These are phyloP conservation scores for Moesziomyces globuligerus DNA, from an alignment of 1,284 basidiomycete species.

Conservation along the genomic window DNA sequence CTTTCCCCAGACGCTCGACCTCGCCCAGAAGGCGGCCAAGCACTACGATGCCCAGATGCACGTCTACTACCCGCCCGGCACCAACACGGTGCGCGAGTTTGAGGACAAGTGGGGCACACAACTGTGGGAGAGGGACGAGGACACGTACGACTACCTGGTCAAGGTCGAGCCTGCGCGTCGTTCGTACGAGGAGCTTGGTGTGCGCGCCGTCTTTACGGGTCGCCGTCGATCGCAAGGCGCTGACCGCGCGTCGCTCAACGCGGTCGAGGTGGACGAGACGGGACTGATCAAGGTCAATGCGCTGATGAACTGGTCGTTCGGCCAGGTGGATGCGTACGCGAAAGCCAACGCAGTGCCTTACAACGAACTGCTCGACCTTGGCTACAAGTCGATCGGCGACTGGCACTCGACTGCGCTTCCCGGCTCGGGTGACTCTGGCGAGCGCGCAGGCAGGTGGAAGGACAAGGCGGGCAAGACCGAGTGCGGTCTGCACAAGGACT, in stretches of 20 bases:
- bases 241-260: slow-evolving; percentile 82
- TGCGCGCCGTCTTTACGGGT: slow-evolving; percentile 91
- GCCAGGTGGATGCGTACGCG: slow-evolving; percentile 85
- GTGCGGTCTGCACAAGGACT: slow-evolving; percentile 82
- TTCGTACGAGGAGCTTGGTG: slow-evolving; percentile 83
- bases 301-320: slow-evolving; percentile 88
- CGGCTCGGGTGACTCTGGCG: slow-evolving; percentile 73
- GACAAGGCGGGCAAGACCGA: slow-evolving; percentile 88
- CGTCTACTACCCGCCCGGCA: slow-evolving; percentile 82
- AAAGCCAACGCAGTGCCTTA: slow-evolving; percentile 84
- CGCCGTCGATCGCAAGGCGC: slow-evolving; percentile 90
- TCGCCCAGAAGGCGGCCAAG: slow-evolving; percentile 81
- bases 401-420: slow-evolving; percentile 87
- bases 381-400: slow-evolving; percentile 94
- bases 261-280: slow-evolving; percentile 89
- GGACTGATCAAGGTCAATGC: slow-evolving; percentile 96
- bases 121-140: slow-evolving; percentile 90
- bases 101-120: slow-evolving; percentile 82
- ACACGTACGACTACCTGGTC: slow-evolving; percentile 88
- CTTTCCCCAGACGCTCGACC: slow-evolving; percentile 89
- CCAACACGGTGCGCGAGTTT: slow-evolving; percentile 78
- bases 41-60: slow-evolving; percentile 80
- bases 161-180: slow-evolving; percentile 95
- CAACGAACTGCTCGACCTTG: slow-evolving; percentile 87
- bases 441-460: slow-evolving; percentile 91